Evolutionary conservation across 139 green algal species (phyloP).

Genomic region (Micractinium conductrix): DNA sequence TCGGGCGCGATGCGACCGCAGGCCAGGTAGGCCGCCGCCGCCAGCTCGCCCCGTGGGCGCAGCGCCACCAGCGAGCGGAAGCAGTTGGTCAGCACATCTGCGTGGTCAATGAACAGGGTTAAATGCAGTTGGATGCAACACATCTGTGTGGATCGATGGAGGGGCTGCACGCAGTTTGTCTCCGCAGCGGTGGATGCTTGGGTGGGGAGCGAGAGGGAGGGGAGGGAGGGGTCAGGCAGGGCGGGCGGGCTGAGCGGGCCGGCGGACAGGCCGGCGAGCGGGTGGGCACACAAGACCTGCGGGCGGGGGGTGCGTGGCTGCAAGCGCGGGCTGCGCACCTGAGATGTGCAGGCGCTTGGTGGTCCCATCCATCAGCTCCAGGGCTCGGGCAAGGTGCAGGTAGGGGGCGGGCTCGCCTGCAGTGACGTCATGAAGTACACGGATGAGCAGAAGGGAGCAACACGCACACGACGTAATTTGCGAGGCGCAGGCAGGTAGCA

Average conservation of each 20-base stretch:
- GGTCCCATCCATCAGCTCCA: slow-evolving; percentile 74
- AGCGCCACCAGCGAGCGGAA: slow-evolving; percentile 61
- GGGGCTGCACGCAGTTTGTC: no score
- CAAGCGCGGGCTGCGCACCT: slow-evolving; percentile 35
- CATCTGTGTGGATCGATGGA: slow-evolving; percentile 36
- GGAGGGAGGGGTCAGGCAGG: no score
- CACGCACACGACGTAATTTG: no score
- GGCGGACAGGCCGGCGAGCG: no score
- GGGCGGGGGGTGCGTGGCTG: no score
- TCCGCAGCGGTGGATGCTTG: no score
- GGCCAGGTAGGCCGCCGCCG: slow-evolving; percentile 75
- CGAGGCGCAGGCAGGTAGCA: no score
- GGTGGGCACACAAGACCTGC: no score
- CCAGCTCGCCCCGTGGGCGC: slow-evolving; percentile 64
- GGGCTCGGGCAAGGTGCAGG: slow-evolving; percentile 73
- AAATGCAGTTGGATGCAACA: slow-evolving; percentile 27
- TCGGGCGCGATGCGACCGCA: slow-evolving; percentile 78
- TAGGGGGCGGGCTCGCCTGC: slow-evolving; percentile 72
- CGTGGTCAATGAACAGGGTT: neutral
- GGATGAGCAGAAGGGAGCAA: no score
- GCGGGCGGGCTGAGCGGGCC: no score
- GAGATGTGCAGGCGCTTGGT: slow-evolving; percentile 74
- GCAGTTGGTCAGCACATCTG: slow-evolving; percentile 57
- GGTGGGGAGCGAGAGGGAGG: no score
- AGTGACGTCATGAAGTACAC: no score